phyloP scores from a whole-genome alignment of 345 rosid species.

The Brassica carinata region DNA sequence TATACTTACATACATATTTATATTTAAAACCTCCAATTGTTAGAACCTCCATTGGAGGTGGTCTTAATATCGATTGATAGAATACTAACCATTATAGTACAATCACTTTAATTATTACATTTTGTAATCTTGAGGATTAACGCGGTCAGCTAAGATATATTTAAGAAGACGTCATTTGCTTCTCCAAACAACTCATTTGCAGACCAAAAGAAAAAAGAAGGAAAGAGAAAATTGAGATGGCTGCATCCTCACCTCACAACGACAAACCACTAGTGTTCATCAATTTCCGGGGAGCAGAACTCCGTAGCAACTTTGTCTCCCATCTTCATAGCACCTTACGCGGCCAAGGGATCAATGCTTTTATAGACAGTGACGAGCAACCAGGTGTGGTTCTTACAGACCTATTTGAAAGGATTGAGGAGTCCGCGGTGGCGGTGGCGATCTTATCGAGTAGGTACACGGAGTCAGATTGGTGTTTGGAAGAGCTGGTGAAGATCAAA shows the following conservation, averaged over 20 bases:
- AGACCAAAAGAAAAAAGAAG: background rate
- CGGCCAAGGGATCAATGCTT: constrained; percentile 4
- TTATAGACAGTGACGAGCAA: background rate
- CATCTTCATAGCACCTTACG: constrained; percentile 16
- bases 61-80: too few species aligned
- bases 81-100: too few species aligned
- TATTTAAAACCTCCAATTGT: too few species aligned
- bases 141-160: constrained; percentile 13
- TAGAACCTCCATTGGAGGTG: too few species aligned
- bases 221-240: background rate
- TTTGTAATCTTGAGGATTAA: background rate
- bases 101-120: background rate
- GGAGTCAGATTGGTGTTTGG: constrained; percentile 34
- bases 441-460: constrained; percentile 28
- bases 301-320: constrained; percentile 3
- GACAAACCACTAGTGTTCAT: constrained; percentile 31
- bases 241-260: background rate
- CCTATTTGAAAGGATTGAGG: constrained; percentile 14
- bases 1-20: too few species aligned
- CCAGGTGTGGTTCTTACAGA: background rate
- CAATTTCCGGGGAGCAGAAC: constrained; percentile 34
- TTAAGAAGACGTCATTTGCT: constrained; percentile 4
- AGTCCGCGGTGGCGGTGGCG: constrained; percentile 15
- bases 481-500: constrained; percentile 31
- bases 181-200: background rate